Evolutionary conservation across 2,329 filamentous ascomycete species (phyloP).

Genomic region (Verticillium tricorpus): DNA sequence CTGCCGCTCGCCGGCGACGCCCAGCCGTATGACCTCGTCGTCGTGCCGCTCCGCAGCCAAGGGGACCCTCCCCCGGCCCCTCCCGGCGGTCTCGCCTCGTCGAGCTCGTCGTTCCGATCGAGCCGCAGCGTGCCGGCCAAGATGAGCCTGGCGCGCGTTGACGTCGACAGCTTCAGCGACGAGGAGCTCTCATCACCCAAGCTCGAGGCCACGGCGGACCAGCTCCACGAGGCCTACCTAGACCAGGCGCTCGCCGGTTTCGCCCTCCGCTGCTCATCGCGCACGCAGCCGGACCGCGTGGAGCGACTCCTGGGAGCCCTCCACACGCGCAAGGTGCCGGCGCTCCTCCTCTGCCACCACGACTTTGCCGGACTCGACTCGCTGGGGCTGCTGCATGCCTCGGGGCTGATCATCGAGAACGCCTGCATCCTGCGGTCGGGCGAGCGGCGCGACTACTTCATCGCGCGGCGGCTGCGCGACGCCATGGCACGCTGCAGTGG

Average conservation of each 20-base stretch:
- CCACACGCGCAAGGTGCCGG: conserved; percentile 2
- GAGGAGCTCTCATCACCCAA: conserved; percentile 1
- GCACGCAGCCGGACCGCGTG: conserved; percentile 3
- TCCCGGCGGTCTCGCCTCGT: neutral
- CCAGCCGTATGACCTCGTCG: conserved; percentile 11
- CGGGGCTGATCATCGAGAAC: conserved; percentile 36
- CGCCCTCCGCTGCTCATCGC: conserved; percentile 9
- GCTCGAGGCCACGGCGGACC: conserved; percentile 5
- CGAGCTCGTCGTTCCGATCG: conserved; percentile 5
- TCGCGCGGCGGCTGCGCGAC: conserved; percentile 27
- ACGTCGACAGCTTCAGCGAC: conserved; percentile 10
- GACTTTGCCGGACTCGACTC: conserved; percentile 12
- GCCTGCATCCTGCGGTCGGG: conserved; percentile 35
- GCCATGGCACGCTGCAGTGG: conserved; percentile 21
- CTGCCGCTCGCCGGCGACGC: neutral
- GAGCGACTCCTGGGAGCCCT: conserved; percentile 6
- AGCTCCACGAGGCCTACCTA: conserved; percentile 8
- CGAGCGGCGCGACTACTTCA: conserved; percentile 37
- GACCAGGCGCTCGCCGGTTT: conserved; percentile 12
- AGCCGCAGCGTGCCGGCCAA: conserved; percentile 2
- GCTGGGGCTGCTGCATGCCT: conserved; percentile 24
- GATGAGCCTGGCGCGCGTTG: conserved; percentile 12
- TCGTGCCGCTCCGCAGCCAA: conserved; percentile 9
- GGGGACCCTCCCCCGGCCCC: neutral
- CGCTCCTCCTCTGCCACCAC: conserved; percentile 18